Evolutionary conservation across 768 basidiomycete genomes (phyloP).

Genomic region (Suillus bovinus): DNA sequence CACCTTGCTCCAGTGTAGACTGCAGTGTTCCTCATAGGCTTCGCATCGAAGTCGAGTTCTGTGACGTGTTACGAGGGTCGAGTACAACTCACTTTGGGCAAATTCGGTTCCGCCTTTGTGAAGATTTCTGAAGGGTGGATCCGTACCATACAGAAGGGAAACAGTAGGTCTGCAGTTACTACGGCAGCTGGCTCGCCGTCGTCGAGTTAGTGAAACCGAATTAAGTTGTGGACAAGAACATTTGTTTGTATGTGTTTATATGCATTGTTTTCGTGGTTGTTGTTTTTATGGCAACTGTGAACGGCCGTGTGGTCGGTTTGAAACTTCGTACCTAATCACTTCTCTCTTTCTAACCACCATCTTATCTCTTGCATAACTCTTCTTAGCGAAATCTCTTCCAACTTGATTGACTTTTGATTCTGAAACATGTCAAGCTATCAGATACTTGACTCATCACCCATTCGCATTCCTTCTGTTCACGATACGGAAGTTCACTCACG

Average conservation of each 20-base stretch:
- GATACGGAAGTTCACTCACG: constrained; percentile 23
- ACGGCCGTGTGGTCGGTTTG: not conserved
- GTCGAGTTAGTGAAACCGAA: not conserved
- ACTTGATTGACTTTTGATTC: constrained; percentile 1
- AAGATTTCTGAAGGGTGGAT: not conserved
- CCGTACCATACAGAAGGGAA: not conserved
- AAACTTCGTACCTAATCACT: not conserved
- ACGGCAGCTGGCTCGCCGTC: not conserved
- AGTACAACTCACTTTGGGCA: not conserved
- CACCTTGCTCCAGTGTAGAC: not conserved
- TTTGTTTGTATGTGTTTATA: constrained; percentile 2
- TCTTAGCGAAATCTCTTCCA: constrained; percentile 1
- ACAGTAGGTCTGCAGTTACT: not conserved
- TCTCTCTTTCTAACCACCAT: constrained; percentile 9
- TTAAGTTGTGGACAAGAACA: not conserved
- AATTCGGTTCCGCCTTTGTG: not conserved
- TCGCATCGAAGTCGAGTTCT: not conserved
- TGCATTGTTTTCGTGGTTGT: constrained; percentile 1
- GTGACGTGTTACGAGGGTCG: not conserved
- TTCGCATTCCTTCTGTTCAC: constrained; percentile 16
- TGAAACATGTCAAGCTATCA: constrained; percentile 32
- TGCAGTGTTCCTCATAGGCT: not conserved
- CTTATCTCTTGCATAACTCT: constrained; percentile 6
- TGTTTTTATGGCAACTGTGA: not conserved
- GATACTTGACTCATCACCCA: constrained; percentile 35